Percentiles rank a stretch among this genome's conserved stretches.
These are phyloP conservation scores for Rhodotorula graminis DNA, from an alignment of 768 basidiomycete species.

Conservation along the genomic window DNA sequence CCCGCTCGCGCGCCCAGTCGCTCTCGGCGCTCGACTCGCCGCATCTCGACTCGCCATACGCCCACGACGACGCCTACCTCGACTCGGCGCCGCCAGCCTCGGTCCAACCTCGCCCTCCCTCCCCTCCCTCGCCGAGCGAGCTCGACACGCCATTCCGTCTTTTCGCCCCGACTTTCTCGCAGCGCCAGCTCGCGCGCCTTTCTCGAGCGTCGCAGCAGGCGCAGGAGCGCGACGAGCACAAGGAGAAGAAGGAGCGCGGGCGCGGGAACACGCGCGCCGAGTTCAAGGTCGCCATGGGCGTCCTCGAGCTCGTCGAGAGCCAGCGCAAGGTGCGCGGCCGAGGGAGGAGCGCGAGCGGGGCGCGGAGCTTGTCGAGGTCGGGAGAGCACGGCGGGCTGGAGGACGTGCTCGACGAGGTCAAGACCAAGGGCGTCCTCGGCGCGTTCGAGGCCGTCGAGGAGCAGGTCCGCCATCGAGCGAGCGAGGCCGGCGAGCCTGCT, in stretches of 20 bases:
- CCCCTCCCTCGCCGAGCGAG: neutral
- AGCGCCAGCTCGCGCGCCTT: neutral
- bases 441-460: neutral
- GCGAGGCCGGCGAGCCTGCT: neutral
- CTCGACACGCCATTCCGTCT: neutral
- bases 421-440: neutral
- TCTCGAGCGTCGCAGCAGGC: neutral
- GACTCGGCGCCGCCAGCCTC: neutral
- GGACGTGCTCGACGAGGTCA: neutral
- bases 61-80: neutral
- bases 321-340: neutral
- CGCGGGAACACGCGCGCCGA: neutral
- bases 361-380: neutral
- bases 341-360: neutral
- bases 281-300: conserved; percentile 15
- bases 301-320: neutral
- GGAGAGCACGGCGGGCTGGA: neutral
- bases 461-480: neutral
- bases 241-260: neutral
- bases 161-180: conserved; percentile 14
- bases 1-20: neutral
- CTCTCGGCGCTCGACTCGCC: neutral
- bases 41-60: too few relatives aligned
- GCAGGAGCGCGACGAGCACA: neutral
- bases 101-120: neutral